Evolutionary conservation across 768 basidiomycete species (phyloP).

Genomic region (Mycena vitilis): DNA sequence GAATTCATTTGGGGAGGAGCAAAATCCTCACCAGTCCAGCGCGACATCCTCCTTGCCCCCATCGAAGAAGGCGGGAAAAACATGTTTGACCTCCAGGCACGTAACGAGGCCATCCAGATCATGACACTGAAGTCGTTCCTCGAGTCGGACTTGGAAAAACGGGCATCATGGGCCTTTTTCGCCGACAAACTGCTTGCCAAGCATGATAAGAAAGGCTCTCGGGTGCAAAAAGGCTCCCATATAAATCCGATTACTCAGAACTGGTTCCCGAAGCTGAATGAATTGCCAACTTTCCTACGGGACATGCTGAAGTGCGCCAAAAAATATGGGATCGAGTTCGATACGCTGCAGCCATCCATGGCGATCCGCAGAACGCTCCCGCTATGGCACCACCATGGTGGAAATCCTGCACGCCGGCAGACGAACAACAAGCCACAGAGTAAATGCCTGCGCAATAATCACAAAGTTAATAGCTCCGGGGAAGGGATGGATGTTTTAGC

Average conservation of each 20-base stretch:
- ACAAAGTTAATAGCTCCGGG: neutral
- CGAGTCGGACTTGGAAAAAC: neutral
- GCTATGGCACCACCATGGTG: conserved; percentile 15
- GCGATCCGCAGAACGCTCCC: conserved; percentile 1
- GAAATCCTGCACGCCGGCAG: neutral
- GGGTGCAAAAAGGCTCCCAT: conserved; percentile 12
- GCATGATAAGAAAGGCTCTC: neutral
- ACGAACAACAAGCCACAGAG: neutral
- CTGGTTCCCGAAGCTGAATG: conserved; percentile 34
- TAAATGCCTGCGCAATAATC: conserved; percentile 18
- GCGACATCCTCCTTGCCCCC: conserved; percentile 35
- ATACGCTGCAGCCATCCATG: conserved; percentile 25
- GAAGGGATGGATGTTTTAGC: neutral
- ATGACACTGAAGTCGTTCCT: conserved; percentile 44
- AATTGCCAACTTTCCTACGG: conserved; percentile 30
- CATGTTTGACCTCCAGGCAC: conserved; percentile 39
- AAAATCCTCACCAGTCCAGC: conserved; percentile 31
- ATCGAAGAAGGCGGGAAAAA: conserved; percentile 39
- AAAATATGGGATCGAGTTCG: conserved; percentile 36
- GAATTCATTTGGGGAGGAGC: conserved; percentile 44
- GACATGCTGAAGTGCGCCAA: conserved; percentile 37
- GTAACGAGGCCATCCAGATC: conserved; percentile 43
- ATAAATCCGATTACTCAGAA: conserved; percentile 43
- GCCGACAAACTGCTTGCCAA: conserved; percentile 41
- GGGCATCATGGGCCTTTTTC: conserved; percentile 44